Percentiles rank a stretch among this genome's conserved stretches.
phyloP scores from a whole-genome alignment of 345 rosid genomes.

The Lumnitzera racemosa region DNA sequence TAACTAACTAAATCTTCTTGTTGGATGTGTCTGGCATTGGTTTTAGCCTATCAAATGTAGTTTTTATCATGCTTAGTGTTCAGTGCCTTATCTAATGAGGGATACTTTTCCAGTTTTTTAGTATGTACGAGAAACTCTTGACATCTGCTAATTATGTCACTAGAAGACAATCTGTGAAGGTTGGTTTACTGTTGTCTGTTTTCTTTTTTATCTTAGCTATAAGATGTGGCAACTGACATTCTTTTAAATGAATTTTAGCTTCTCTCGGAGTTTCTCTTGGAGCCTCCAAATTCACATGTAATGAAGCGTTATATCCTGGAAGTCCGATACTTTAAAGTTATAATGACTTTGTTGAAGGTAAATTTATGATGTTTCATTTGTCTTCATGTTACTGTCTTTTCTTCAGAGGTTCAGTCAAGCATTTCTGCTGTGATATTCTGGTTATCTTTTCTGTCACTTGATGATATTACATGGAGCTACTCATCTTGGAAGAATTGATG shows the following conservation, averaged over 20 bases:
- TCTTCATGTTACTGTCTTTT: not conserved
- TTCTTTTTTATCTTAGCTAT: slow-evolving; percentile 7
- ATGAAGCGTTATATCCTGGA: slow-evolving; percentile 90
- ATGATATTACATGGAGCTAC: too few relatives aligned
- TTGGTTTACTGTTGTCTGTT: slow-evolving; percentile 18
- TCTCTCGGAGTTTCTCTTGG: slow-evolving; percentile 90
- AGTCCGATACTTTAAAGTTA: slow-evolving; percentile 84
- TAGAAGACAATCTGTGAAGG: slow-evolving; percentile 95
- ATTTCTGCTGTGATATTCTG: too few relatives aligned
- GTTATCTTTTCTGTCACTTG: too few relatives aligned
- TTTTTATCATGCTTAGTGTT: too few relatives aligned
- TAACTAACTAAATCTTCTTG: too few relatives aligned
- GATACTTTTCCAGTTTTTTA: slow-evolving; percentile 77
- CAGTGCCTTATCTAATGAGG: slow-evolving; percentile 11
- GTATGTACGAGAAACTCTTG: slow-evolving; percentile 68
- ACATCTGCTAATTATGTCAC: slow-evolving; percentile 91
- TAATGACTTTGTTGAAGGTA: slow-evolving; percentile 90
- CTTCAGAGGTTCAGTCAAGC: too few relatives aligned
- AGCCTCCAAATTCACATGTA: slow-evolving; percentile 72
- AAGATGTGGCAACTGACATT: slow-evolving; percentile 4
- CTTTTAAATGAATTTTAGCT: slow-evolving; percentile 43
- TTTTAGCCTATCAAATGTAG: not conserved
- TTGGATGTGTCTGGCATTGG: too few relatives aligned
- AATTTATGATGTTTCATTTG: slow-evolving; percentile 1
- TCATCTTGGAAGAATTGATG: too few relatives aligned